phyloP scores from a whole-genome alignment of 2,329 filamentous ascomycete genomes.

The Xylariales sp. region DNA sequence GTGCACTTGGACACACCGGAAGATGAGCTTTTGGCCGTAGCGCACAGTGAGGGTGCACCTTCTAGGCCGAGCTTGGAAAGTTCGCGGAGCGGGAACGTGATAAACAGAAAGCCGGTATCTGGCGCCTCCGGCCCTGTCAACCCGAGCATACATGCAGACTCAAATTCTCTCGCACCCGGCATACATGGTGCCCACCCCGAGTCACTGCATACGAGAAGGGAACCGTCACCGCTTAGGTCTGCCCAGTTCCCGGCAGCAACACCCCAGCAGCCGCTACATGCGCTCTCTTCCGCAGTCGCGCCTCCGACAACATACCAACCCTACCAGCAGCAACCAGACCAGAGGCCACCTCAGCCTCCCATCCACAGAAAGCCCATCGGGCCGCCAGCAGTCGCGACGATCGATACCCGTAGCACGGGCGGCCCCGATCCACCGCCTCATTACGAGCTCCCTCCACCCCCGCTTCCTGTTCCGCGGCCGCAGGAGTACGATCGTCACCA shows the following conservation, averaged over 20 bases:
- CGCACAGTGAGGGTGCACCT: slow-evolving; percentile 14
- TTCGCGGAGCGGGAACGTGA: slow-evolving; percentile 27
- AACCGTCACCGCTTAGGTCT: too few relatives aligned
- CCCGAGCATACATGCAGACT: slow-evolving; percentile 6
- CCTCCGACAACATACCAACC: background rate
- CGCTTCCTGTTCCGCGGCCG: too few relatives aligned
- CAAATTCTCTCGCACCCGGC: slow-evolving; percentile 4
- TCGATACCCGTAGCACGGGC: slow-evolving; percentile 1
- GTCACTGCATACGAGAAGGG: background rate
- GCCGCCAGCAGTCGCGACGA: background rate
- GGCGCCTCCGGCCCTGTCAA: background rate
- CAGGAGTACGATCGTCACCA: slow-evolving; percentile 3
- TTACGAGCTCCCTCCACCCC: background rate
- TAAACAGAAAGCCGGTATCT: slow-evolving; percentile 48
- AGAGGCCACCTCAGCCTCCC: background rate
- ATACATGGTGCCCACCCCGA: background rate
- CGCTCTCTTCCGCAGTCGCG: too few relatives aligned
- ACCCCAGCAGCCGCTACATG: too few relatives aligned
- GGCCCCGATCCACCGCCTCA: background rate
- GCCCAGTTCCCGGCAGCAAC: background rate
- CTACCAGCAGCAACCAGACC: background rate
- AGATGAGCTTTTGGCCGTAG: slow-evolving; percentile 38
- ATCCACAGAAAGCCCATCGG: background rate
- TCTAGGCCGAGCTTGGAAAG: slow-evolving; percentile 39
- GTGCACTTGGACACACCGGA: slow-evolving; percentile 70